Base-by-base conservation (phyloP, 805 yeast species). In the Saturnispora halmiae region DNA sequence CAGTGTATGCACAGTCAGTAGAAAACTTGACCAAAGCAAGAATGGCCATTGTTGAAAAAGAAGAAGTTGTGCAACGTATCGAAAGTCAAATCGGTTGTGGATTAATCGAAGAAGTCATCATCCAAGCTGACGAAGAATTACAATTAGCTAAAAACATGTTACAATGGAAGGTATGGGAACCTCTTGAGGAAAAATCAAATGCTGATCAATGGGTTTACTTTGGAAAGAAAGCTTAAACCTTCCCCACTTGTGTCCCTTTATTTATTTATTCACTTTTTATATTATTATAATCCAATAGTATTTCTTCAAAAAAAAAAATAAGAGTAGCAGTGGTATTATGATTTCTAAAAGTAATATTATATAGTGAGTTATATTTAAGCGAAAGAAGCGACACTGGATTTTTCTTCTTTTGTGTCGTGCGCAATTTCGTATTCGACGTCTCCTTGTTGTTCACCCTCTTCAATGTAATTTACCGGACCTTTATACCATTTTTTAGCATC, bases 181-280 rank as follows among this genome's bases (percentile, higher is more conserved):
- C 77, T 47, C 71, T 84, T 45, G 84, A 76, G 59, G 94, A 82
- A 59, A 72, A 78, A 60, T 88, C 94, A 11, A 67, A 78, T 49
- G 78, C 73, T 18, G 94, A 79, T 63, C 92, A 82, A 60, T 84
- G 95, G 95, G 77, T 73, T 33, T 80, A 80, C 63, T 81, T 78
- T 57, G 87, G 85, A 22, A 79, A 75, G 65, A 75, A 72, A 58
- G 57, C 73, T 34, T 76, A 60, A 59, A n/a, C 24, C 8, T 18
- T n/a, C n/a, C n/a, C n/a, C n/a, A n/a, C n/a, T n/a, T n/a, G n/a
- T n/a, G n/a, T n/a, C n/a, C n/a, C n/a, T n/a, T n/a, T 22, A 15
- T 33, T 25, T 25, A 34, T 34, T 14, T 25, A 34, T 34, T 34
- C 36, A 25, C 18, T 15, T 24, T 34, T 9, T 9, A 16, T 31